These are phyloP conservation scores for Galerina marginata DNA, from an alignment of 768 basidiomycete species.

Conservation along the genomic window DNA sequence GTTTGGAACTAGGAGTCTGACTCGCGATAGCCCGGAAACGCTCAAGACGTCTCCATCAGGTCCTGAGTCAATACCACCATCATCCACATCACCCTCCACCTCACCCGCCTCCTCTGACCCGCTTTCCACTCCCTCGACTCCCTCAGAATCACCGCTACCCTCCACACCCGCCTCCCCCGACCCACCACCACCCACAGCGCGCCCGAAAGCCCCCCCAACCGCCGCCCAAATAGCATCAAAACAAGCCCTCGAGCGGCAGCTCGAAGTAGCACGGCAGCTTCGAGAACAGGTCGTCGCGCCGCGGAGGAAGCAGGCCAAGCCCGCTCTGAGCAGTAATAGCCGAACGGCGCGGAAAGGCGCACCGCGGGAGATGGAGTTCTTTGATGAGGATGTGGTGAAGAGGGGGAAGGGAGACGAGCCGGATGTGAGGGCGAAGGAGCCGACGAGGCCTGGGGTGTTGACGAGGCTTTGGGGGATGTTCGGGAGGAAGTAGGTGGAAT, in stretches of 20 bases:
- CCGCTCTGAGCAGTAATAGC: not conserved
- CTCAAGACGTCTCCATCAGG: not conserved
- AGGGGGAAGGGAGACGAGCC: not conserved
- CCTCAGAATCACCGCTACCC: not conserved
- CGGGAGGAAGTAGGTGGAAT: not conserved
- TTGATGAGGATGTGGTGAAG: too few species aligned
- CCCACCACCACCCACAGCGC: not conserved
- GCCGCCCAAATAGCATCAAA: constrained; percentile 12
- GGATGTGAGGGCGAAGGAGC: not conserved
- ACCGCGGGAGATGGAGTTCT: too few species aligned
- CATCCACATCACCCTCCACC: not conserved
- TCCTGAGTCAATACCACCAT: not conserved
- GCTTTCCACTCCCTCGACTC: not conserved
- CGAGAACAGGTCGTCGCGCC: not conserved
- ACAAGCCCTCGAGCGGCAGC: constrained; percentile 9
- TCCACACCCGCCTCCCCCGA: not conserved
- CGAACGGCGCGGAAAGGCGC: too few species aligned
- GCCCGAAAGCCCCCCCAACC: constrained; percentile 1
- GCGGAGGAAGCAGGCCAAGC: constrained; percentile 14
- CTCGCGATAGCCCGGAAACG: too few species aligned
- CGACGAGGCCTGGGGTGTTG: not conserved
- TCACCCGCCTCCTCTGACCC: not conserved
- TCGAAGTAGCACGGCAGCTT: constrained; percentile 10
- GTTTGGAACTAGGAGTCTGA: not conserved
- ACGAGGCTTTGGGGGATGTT: constrained; percentile 5